phyloP scores from a whole-genome alignment of 495 filamentous ascomycete species.

The Physcia stellaris region DNA sequence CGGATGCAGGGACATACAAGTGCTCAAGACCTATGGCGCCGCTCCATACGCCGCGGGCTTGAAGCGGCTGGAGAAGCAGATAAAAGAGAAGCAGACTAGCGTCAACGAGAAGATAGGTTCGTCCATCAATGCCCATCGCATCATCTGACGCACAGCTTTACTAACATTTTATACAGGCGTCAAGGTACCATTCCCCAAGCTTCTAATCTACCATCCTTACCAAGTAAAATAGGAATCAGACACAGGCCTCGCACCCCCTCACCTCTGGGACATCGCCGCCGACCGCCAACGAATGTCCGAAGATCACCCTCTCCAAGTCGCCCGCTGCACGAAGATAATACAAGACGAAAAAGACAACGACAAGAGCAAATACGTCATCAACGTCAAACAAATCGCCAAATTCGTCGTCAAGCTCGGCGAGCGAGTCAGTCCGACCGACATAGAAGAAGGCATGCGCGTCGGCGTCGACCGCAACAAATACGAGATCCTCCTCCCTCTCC shows the following conservation, averaged over 20 bases:
- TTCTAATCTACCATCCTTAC: conserved; percentile 10
- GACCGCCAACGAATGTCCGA: conserved; percentile 97
- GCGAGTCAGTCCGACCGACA: conserved; percentile 93
- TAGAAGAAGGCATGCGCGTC: conserved; percentile 97
- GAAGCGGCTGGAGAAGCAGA: conserved; percentile 94
- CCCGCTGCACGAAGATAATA: conserved; percentile 98
- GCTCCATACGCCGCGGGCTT: conserved; percentile 85
- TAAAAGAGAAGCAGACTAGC: conserved; percentile 91
- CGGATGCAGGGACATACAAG: conserved; percentile 81
- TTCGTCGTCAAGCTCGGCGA: conserved; percentile 98
- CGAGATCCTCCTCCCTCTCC: conserved; percentile 92
- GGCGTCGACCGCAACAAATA: conserved; percentile 98
- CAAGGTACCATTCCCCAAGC: conserved; percentile 33
- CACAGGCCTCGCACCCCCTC: conserved; percentile 91
- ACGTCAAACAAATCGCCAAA: conserved; percentile 99
- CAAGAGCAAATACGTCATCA: conserved; percentile 99
- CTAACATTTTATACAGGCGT: conserved; percentile 29
- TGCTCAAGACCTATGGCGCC: conserved; percentile 97
- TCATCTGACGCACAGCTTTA: not conserved
- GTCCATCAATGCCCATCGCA: not conserved
- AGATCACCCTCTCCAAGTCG: conserved; percentile 95
- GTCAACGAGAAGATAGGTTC: conserved; percentile 93
- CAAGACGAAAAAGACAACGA: conserved; percentile 90
- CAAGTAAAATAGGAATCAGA: conserved; percentile 68
- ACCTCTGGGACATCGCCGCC: conserved; percentile 96